phyloP scores from a whole-genome alignment of 1,284 basidiomycete genomes.

The Polyporus tsugae region DNA sequence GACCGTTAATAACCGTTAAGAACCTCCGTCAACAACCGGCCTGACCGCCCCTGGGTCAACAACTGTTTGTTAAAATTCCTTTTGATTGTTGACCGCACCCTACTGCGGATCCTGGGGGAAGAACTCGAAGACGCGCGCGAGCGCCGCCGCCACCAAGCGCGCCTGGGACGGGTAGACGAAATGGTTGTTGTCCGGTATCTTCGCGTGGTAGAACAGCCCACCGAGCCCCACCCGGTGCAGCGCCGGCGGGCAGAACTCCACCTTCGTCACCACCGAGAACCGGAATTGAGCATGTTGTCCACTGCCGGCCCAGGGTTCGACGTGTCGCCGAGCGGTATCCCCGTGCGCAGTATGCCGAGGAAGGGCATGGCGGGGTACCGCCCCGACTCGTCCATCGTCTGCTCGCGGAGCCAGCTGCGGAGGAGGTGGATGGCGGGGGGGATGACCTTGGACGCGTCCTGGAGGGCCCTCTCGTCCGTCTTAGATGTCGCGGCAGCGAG shows the following conservation, averaged over 20 bases:
- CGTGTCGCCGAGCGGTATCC: not conserved
- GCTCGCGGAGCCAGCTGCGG: not conserved
- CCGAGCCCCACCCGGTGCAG: constrained; percentile 1
- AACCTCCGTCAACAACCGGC: no score
- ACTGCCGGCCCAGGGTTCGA: not conserved
- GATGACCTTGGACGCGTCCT: not conserved
- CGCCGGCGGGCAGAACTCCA: not conserved
- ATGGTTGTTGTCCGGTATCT: not conserved
- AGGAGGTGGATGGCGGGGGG: not conserved
- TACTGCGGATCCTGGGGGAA: not conserved
- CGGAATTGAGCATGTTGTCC: not conserved
- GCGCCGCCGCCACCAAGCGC: not conserved
- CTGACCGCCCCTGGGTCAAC: no score
- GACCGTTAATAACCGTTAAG: no score
- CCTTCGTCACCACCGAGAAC: not conserved
- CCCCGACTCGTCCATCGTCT: no score
- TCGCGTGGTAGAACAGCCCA: not conserved
- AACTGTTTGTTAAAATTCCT: no score
- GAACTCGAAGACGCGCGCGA: not conserved
- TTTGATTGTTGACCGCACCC: no score
- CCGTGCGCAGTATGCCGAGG: not conserved
- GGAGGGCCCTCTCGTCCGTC: not conserved
- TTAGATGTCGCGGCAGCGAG: not conserved
- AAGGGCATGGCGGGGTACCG: not conserved
- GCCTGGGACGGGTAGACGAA: not conserved